Evolutionary conservation across 495 filamentous ascomycete species (phyloP).

Genomic region (Lasiosphaeria ovina): DNA sequence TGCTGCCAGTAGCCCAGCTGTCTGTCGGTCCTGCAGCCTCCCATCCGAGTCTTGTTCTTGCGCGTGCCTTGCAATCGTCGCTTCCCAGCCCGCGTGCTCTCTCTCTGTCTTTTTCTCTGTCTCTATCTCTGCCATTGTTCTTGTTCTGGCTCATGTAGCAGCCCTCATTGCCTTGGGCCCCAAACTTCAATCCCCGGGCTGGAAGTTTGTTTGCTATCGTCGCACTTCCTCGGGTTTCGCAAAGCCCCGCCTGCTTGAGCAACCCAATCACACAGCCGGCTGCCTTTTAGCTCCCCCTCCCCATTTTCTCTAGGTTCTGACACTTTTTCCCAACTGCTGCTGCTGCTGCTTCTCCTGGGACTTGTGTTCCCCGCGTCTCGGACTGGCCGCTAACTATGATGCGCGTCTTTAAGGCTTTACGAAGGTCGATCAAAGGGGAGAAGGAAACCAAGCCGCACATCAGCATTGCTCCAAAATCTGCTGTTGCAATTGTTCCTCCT

Average conservation of each 20-base stretch:
- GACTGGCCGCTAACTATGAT: conserved; percentile 36
- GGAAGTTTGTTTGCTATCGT: background rate
- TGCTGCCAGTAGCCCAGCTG: conserved; percentile 17
- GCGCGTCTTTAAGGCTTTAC: conserved; percentile 63
- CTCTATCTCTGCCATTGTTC: background rate
- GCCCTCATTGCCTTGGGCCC: background rate
- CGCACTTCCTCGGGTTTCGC: conserved; percentile 1
- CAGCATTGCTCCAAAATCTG: conserved; percentile 87
- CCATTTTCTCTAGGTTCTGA: background rate
- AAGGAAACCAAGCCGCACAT: conserved; percentile 76
- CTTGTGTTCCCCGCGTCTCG: background rate
- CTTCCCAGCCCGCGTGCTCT: conserved; percentile 7
- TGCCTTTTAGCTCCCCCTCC: background rate
- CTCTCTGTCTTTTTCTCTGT: background rate
- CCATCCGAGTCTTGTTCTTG: conserved; percentile 6
- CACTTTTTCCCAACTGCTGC: background rate
- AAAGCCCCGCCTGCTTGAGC: conserved; percentile 10
- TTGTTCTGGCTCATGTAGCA: background rate
- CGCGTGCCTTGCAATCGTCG: conserved; percentile 6
- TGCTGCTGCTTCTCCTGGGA: background rate
- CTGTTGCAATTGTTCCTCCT: conserved; percentile 91
- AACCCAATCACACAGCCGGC: background rate
- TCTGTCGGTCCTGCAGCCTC: conserved; percentile 18
- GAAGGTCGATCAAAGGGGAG: conserved; percentile 84
- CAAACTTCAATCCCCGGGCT: background rate